phyloP scores from a whole-genome alignment of 2,329 filamentous ascomycete genomes.

The Neonectria coccinea region DNA sequence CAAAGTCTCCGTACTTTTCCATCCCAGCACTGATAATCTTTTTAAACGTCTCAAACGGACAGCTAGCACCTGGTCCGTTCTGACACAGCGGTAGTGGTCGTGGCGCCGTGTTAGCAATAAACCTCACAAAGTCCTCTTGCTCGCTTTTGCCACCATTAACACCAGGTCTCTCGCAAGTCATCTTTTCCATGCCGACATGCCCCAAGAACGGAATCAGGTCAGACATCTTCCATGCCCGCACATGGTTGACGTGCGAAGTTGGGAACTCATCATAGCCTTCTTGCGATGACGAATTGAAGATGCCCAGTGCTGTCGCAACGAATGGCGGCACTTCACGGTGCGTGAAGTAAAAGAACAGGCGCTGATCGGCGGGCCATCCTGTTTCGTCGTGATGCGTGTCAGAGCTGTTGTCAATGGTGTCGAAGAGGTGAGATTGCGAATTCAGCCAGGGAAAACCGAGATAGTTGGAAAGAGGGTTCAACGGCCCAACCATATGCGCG shows the following conservation, averaged over 20 bases:
- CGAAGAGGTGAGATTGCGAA: constrained; percentile 35
- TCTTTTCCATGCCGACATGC: constrained; percentile 43
- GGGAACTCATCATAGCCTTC: constrained; percentile 40
- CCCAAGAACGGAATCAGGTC: constrained; percentile 40
- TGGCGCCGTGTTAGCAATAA: constrained; percentile 41
- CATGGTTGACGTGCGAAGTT: constrained; percentile 39
- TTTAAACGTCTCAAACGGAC: constrained; percentile 37
- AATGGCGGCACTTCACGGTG: constrained; percentile 42
- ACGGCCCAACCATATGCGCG: constrained; percentile 40
- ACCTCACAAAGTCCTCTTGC: constrained; percentile 38
- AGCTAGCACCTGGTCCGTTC: constrained; percentile 37
- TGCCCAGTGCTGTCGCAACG: constrained; percentile 39
- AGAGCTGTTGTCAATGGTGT: constrained; percentile 16
- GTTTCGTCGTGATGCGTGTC: constrained; percentile 10
- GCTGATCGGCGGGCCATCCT: constrained; percentile 37
- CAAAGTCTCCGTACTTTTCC: constrained; percentile 40
- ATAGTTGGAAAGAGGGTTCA: constrained; percentile 38
- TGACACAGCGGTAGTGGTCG: constrained; percentile 38
- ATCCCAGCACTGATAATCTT: constrained; percentile 34
- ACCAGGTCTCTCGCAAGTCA: constrained; percentile 32
- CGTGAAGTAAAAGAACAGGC: constrained; percentile 40
- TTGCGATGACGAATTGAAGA: constrained; percentile 39
- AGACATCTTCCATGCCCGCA: constrained; percentile 42
- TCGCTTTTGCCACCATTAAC: constrained; percentile 6
- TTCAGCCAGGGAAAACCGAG: constrained; percentile 39